These are phyloP conservation scores for Parietaria judaica DNA, from an alignment of 306 rosid species.

Conservation along the genomic window DNA sequence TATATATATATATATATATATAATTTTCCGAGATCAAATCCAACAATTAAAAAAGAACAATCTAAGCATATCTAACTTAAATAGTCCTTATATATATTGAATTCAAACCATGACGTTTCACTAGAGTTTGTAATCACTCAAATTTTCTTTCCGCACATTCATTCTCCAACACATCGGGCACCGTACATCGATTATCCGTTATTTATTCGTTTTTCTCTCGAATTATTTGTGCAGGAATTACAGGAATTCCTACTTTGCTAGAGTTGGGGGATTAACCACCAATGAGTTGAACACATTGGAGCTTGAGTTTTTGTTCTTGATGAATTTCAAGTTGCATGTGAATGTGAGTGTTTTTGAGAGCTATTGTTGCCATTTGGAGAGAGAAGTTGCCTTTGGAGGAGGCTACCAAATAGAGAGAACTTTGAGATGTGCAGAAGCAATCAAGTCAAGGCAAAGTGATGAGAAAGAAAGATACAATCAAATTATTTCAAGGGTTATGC, in stretches of 20 bases:
- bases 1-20: no score
- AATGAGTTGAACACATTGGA: conserved; percentile 72
- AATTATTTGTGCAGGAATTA: conserved; percentile 53
- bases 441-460: conserved; percentile 43
- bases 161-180: no score
- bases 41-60: no score
- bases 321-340: conserved; percentile 87
- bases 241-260: conserved; percentile 76
- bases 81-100: no score
- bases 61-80: no score
- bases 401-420: conserved; percentile 83
- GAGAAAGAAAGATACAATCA: conserved; percentile 40
- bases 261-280: conserved; percentile 79
- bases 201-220: neutral
- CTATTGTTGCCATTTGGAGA: conserved; percentile 83
- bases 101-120: no score
- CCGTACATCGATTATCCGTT: no score
- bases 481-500: conserved; percentile 52
- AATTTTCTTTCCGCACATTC: no score
- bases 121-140: no score
- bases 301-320: conserved; percentile 76
- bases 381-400: conserved; percentile 95
- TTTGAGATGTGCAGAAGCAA: conserved; percentile 73
- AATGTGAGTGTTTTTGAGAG: conserved; percentile 97
- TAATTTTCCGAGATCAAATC: no score